Base-by-base conservation (phyloP, 352 stramenopile species). In the Peronospora belbahrii region DNA sequence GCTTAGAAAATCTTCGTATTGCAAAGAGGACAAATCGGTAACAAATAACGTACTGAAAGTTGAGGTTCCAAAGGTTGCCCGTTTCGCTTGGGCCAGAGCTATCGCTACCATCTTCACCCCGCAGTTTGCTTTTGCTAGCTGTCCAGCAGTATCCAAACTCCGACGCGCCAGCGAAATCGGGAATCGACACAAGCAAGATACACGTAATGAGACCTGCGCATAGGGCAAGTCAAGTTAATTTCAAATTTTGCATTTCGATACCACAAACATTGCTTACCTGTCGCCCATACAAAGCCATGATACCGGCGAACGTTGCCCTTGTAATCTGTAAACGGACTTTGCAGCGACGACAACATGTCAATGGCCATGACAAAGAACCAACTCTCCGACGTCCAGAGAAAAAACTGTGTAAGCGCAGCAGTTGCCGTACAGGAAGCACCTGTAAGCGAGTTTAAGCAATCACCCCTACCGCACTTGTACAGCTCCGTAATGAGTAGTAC, bases 341-440 rank as follows among this genome's bases (percentile, higher is more conserved):
- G 75, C 23, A 93, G 59, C 27, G 77, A 89, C 30, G 70, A 85
- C 27, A 87, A 57, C 77, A 93, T 88, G 52, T 93, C 82, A 46
- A 90, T 88, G 14, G 82, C 74, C 82, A 93, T 93, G 45, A 93
- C 78, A 42, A 88, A 88, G 50, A 93, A 93, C 82, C 82, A 93
- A 48, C 77, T 88, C 56, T 93, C 82, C 7, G 82, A 90, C 10
- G 67, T 79, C 73, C 81, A 88, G n/a, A 93, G 58, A 43, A 91
- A 91, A 50, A 93, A 85, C 65, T 93, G 79, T 27, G 80, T 93
- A 6, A 93, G 56, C 3, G 68, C 82, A 15, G 82, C 82, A 6
- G 75, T 86, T 8, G 67, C 59, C 18, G 69, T 76, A 35, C 81
- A 93, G 10, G 66, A 76, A 4, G 67, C 49, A 9, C 54, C 55